These are phyloP conservation scores for Moesziomyces globuligerus DNA, from an alignment of 1,284 basidiomycete species.

Conservation along the genomic window DNA sequence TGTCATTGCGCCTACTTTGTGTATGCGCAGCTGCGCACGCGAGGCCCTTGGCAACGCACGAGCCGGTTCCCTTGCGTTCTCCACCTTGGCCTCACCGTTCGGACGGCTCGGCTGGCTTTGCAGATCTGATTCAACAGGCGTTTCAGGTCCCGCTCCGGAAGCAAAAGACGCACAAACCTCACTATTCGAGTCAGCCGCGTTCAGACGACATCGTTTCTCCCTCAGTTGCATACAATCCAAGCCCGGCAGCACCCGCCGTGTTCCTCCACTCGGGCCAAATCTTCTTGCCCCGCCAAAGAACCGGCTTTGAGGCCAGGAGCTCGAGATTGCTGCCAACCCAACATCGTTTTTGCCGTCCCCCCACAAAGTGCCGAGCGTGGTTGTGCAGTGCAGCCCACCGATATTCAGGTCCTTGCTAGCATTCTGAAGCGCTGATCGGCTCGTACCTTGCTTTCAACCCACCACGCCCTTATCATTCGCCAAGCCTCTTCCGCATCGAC, in stretches of 20 bases:
- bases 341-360: neutral
- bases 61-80: conserved; percentile 4
- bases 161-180: neutral
- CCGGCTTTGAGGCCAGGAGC: too few relatives aligned
- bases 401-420: too few relatives aligned
- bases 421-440: neutral
- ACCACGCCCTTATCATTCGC: neutral
- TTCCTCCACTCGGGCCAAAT: too few relatives aligned
- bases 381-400: too few relatives aligned
- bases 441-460: conserved; percentile 19
- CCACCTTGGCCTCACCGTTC: neutral
- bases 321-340: too few relatives aligned
- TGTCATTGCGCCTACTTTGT: conserved; percentile 6
- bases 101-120: too few relatives aligned
- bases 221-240: neutral
- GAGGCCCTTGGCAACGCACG: conserved; percentile 3
- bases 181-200: neutral
- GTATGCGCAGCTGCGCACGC: neutral
- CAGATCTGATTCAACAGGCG: neutral
- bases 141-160: too few relatives aligned
- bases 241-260: too few relatives aligned
- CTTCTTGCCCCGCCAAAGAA: too few relatives aligned
- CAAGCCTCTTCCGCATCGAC: too few relatives aligned
- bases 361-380: too few relatives aligned
- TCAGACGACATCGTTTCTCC: neutral